phyloP scores from a whole-genome alignment of 768 basidiomycete species.

The Mycena sanguinolenta region DNA sequence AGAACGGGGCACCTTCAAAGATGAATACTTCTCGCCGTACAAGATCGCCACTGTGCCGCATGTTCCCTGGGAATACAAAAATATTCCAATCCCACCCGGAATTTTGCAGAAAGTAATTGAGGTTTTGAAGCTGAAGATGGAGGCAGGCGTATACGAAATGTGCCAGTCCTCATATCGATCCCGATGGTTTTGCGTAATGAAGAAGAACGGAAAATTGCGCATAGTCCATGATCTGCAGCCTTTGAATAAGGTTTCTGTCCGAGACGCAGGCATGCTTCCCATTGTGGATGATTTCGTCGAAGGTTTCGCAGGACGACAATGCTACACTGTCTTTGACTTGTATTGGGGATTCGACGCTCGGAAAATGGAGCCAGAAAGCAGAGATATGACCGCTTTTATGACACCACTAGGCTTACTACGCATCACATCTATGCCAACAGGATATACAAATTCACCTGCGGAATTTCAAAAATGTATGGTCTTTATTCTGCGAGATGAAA shows the following conservation, averaged over 20 bases:
- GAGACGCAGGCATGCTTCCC: conserved; percentile 7
- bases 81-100: background rate
- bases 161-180: conserved; percentile 30
- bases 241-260: conserved; percentile 29
- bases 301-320: background rate
- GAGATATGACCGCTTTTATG: too few relatives aligned
- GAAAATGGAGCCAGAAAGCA: too few relatives aligned
- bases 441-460: conserved; percentile 29
- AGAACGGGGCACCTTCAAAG: background rate
- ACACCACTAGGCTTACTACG: too few relatives aligned
- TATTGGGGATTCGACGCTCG: too few relatives aligned
- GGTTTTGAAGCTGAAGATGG: conserved; percentile 23
- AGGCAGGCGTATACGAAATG: background rate
- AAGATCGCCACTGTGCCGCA: background rate
- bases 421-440: background rate
- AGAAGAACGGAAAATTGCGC: conserved; percentile 35
- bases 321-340: too few relatives aligned
- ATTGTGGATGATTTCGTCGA: background rate
- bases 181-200: conserved; percentile 33
- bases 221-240: conserved; percentile 35
- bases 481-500: conserved; percentile 47
- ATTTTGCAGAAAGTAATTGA: background rate
- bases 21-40: background rate
- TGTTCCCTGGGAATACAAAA: background rate
- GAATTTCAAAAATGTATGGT: conserved; percentile 41